Conservation (phyloP, 2,329 filamentous ascomycete genomes). For the Paradendryphiella salina region DNA sequence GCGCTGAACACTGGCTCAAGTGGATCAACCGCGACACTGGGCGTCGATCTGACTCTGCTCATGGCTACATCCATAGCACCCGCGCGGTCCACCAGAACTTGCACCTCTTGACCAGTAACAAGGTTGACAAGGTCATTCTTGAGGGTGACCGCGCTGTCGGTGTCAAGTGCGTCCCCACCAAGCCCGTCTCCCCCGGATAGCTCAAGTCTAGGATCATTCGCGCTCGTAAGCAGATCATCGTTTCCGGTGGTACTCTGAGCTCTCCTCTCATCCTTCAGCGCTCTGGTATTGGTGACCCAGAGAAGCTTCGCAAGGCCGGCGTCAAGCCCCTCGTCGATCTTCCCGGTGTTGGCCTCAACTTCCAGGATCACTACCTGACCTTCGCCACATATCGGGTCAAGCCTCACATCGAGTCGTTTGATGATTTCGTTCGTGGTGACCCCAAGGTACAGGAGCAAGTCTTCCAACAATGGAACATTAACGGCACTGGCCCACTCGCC, state of each 20-base stretch:
- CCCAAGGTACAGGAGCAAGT: constrained; percentile 73
- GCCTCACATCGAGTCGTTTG: constrained; percentile 75
- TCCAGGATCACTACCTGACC: constrained; percentile 75
- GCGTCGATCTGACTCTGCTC: constrained; percentile 74
- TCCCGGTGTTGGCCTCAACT: constrained; percentile 74
- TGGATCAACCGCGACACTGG: constrained; percentile 77
- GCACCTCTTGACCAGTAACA: constrained; percentile 74
- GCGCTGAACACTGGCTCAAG: constrained; percentile 81
- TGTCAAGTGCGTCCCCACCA: constrained; percentile 71
- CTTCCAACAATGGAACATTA: constrained; percentile 76
- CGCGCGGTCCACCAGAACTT: constrained; percentile 70
- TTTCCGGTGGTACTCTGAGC: constrained; percentile 72
- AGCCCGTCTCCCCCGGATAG: constrained; percentile 63
- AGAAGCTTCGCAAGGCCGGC: constrained; percentile 69
- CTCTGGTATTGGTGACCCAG: constrained; percentile 72
- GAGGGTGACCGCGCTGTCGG: constrained; percentile 72
- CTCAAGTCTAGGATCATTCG: constrained; percentile 61
- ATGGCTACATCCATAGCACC: constrained; percentile 77
- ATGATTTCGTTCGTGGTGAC: constrained; percentile 76
- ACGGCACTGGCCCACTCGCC: constrained; percentile 75
- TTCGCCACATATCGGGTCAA: constrained; percentile 73
- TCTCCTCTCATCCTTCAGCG: constrained; percentile 75
- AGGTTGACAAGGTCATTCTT: constrained; percentile 75
- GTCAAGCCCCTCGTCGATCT: constrained; percentile 71
- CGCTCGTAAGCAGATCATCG: constrained; percentile 73